Evolutionary conservation across 2,329 filamentous ascomycete genomes (phyloP).

Genomic region (Alternaria sp.): DNA sequence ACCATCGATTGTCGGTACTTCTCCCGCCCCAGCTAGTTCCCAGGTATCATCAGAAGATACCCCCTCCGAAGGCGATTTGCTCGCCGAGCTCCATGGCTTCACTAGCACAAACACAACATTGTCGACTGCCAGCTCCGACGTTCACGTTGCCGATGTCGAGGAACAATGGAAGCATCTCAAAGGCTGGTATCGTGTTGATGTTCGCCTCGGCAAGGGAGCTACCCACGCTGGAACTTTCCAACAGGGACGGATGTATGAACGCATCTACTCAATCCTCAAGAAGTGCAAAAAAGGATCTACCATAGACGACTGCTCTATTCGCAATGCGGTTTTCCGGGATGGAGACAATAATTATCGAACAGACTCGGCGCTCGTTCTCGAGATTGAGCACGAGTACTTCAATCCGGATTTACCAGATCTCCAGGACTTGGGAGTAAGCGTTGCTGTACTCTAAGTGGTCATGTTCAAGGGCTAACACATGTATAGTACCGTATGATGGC

Average conservation of each 20-base stretch:
- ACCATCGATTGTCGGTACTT: neutral
- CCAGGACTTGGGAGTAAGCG: constrained; percentile 1
- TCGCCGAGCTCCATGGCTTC: neutral
- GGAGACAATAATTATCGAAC: neutral
- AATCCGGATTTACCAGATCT: neutral
- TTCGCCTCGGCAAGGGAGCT: neutral
- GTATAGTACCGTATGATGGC: constrained; percentile 5
- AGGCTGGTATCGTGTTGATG: constrained; percentile 3
- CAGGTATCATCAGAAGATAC: neutral
- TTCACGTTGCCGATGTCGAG: neutral
- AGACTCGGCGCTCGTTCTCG: neutral
- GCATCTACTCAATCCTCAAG: constrained; percentile 1
- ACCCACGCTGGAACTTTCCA: constrained; percentile 7
- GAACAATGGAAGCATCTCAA: neutral
- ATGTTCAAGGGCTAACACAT: neutral
- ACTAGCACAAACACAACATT: neutral
- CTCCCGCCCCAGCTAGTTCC: neutral
- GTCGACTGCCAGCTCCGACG: neutral
- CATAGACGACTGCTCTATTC: neutral
- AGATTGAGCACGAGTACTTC: neutral
- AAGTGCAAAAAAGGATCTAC: neutral
- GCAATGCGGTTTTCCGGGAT: neutral
- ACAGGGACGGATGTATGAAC: constrained; percentile 1
- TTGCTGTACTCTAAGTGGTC: neutral
- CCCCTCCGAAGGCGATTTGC: neutral